phyloP scores from a whole-genome alignment of 768 basidiomycete species.

The Boletales sp. region DNA sequence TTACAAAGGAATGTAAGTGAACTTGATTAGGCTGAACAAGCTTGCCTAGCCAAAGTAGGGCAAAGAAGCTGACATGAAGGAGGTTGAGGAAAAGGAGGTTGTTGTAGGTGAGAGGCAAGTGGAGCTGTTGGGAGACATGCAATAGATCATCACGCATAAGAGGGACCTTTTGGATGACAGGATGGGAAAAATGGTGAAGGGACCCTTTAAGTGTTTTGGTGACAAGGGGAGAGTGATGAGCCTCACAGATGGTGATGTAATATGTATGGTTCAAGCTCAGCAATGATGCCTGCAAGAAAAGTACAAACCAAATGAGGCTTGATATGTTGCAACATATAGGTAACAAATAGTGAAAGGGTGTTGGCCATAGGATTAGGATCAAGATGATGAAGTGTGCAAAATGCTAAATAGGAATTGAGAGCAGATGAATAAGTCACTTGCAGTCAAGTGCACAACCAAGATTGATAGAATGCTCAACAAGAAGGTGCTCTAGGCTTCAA shows the following conservation, averaged over 20 bases:
- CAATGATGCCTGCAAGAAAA: background rate
- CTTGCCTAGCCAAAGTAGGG: slow-evolving; percentile 21
- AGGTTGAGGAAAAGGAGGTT: background rate
- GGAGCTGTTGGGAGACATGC: background rate
- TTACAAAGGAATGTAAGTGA: too few species aligned
- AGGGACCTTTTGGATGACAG: background rate
- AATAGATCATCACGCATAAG: background rate
- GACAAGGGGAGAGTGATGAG: background rate
- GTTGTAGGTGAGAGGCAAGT: background rate
- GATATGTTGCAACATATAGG: background rate
- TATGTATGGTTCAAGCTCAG: background rate
- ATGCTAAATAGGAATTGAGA: background rate
- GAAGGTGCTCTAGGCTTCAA: slow-evolving; percentile 9
- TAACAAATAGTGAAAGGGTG: background rate
- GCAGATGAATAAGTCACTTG: background rate
- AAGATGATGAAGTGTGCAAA: background rate
- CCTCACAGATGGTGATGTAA: too few species aligned
- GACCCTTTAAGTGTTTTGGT: background rate
- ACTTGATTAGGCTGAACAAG: slow-evolving; percentile 34
- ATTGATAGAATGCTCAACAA: slow-evolving; percentile 9
- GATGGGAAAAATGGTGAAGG: background rate
- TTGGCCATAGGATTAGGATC: background rate
- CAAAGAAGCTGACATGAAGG: background rate
- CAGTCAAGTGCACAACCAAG: background rate
- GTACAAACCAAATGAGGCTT: background rate